Evolutionary conservation across 1,284 basidiomycete species (phyloP).

Genomic region (Ustilago loliicola): DNA sequence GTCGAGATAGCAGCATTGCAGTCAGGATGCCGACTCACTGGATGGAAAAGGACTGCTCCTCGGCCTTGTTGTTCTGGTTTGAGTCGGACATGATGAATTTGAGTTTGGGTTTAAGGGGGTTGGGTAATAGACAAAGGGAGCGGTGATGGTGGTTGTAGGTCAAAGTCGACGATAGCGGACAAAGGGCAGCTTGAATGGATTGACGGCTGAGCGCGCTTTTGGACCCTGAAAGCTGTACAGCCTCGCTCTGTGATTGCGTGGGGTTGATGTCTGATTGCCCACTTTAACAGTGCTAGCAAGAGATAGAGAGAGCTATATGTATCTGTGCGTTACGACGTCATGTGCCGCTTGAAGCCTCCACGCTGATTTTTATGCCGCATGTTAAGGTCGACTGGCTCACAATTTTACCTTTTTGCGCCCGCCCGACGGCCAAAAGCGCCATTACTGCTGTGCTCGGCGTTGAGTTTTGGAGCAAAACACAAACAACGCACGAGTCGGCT

Average conservation of each 20-base stretch:
- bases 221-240: constrained; percentile 7
- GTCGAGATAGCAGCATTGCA: background rate
- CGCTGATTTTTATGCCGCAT: background rate
- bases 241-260: background rate
- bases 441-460: too few species aligned
- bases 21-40: constrained; percentile 30
- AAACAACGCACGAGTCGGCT: too few species aligned
- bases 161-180: background rate
- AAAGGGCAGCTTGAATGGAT: constrained; percentile 12
- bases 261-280: background rate
- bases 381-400: background rate
- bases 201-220: background rate
- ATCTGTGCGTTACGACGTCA: constrained; percentile 18
- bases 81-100: constrained; percentile 53
- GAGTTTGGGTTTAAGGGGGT: background rate
- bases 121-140: constrained; percentile 5
- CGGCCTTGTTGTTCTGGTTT: constrained; percentile 46
- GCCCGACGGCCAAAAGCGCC: constrained; percentile 3
- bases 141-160: constrained; percentile 11
- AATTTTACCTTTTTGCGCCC: too few species aligned
- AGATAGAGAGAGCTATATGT: background rate
- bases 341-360: constrained; percentile 3
- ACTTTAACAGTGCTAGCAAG: background rate
- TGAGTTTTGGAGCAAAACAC: too few species aligned
- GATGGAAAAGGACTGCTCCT: constrained; percentile 59